Base-by-base conservation (phyloP, 2,329 filamentous ascomycete species). In the Neonectria faginata region DNA sequence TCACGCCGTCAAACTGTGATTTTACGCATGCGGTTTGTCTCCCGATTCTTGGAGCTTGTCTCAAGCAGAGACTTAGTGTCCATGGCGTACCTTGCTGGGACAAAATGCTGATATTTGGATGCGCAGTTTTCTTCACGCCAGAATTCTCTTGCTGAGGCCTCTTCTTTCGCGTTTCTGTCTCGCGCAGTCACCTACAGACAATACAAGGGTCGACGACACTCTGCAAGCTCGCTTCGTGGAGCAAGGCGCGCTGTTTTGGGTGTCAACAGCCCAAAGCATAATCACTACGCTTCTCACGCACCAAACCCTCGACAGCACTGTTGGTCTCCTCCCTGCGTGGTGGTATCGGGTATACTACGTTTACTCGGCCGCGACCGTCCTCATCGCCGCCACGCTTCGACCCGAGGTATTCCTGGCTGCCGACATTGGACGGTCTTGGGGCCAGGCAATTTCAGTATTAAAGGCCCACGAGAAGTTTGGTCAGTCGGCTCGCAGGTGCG, bases 281-380 rank as follows among this genome's bases (percentile, higher is more conserved):
- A 78, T 81, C 12, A 59, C 73, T 0, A 67, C 71, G 1, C 70
- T 80, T 1, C 67, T 74, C 1, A 57, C 74, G 12, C 72, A 79
- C 44, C 76, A 77, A n/a, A 66, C 69, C 0, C 62, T 69, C 6
- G 76, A 80, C 7, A 73, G 70, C 5, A 77, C 75, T 0, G 70
- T 79, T 1, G 78, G 78, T 0, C 66, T 79, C 0, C 66, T 80
- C 0, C 79, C 78, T 2, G 78, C 78, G 0, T 81, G 79, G 79
- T 80, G 79, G 79, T 79, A 81, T 47, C 69, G 78, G 1, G 71
- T 80, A 0, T 80, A 78, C 60, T 80, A 79, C 16, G 66, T 80
- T 16, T 79, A 79, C 69, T 76, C 77, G 0, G 78, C 79, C 0
- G 76, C 79, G 1, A 79, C 76, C 0, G 70, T 80, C 0, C 71